phyloP scores from a whole-genome alignment of 345 rosid genomes.

The Eucalyptus polyanthemos region DNA sequence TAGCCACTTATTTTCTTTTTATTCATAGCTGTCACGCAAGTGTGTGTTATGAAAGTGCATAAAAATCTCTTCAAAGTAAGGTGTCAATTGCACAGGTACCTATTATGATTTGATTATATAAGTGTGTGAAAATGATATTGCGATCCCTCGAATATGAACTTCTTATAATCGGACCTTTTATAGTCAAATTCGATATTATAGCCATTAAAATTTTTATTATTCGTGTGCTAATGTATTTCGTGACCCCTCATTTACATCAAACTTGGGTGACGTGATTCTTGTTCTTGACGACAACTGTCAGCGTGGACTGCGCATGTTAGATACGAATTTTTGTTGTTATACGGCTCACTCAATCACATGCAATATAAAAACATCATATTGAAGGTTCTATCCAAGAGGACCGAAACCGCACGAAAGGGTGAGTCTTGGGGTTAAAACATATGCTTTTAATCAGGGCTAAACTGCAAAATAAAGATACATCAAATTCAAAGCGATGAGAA shows the following conservation, averaged over 20 bases:
- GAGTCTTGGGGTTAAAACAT: background rate
- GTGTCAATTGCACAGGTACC: background rate
- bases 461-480: background rate
- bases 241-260: background rate
- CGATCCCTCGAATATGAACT: background rate
- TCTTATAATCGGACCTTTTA: background rate
- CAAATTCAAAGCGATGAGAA: background rate
- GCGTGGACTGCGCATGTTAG: background rate
- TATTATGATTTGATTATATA: background rate
- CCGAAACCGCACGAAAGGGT: background rate
- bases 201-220: background rate
- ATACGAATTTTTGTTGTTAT: background rate
- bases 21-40: background rate
- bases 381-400: background rate
- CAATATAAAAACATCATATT: background rate
- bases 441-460: background rate
- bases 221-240: background rate
- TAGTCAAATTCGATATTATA: background rate
- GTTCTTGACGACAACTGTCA: background rate
- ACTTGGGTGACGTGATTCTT: background rate
- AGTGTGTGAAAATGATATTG: background rate
- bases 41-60: background rate
- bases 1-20: background rate
- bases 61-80: background rate
- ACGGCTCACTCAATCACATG: background rate